phyloP scores from a whole-genome alignment of 83 land plant species.

The Thuja plicata region DNA sequence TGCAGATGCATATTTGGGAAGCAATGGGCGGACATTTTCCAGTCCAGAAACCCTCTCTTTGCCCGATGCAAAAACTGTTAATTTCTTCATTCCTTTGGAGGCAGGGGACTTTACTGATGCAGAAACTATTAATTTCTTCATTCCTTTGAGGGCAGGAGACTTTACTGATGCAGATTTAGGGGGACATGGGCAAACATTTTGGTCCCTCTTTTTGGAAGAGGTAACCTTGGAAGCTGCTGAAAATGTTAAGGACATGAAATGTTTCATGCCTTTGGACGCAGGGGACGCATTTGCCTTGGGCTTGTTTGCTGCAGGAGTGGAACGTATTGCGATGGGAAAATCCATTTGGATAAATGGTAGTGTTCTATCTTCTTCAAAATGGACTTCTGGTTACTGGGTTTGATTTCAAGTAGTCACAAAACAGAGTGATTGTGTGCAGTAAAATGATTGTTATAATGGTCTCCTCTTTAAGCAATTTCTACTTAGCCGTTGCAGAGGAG shows the following conservation, averaged over 20 bases:
- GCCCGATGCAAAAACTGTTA: constrained; percentile 32
- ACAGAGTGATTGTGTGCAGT: not conserved
- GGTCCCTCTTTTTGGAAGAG: constrained; percentile 46
- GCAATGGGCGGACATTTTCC: not conserved
- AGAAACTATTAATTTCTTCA: constrained; percentile 38
- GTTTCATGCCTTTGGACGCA: constrained; percentile 31
- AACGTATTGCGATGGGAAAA: not conserved
- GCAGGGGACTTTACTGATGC: constrained; percentile 19
- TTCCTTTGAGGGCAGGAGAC: constrained; percentile 15
- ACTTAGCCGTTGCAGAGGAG: not conserved
- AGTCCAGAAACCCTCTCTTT: constrained; percentile 21
- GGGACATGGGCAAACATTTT: not conserved
- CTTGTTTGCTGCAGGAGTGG: not conserved
- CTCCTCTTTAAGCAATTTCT: not conserved
- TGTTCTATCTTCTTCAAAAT: not conserved
- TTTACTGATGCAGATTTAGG: not conserved
- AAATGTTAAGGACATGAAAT: constrained; percentile 64
- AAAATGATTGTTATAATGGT: not conserved
- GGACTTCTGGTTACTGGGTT: not conserved
- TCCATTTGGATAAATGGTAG: not conserved
- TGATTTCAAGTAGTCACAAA: not conserved
- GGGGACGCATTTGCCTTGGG: not conserved
- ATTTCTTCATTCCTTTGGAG: constrained; percentile 36
- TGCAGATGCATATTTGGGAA: not conserved
- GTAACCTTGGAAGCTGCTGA: constrained; percentile 56